Conservation (phyloP, 2,329 filamentous ascomycete species). For the Colletotrichum sp. region DNA sequence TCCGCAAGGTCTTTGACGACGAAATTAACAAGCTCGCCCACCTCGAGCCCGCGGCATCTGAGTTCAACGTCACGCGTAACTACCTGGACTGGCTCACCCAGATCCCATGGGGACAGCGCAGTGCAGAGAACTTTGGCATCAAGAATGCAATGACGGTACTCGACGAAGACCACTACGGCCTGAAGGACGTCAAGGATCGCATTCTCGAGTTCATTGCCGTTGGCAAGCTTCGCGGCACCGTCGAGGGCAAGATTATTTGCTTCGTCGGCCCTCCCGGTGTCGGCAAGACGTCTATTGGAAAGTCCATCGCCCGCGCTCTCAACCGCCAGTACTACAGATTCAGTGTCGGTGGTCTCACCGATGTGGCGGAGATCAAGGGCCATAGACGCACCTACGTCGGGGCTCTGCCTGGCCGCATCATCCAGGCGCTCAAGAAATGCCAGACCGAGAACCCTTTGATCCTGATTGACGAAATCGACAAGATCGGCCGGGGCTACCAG, state of each 20-base stretch:
- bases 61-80: conserved; percentile 98
- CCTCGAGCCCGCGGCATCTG: conserved; percentile 92
- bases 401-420: conserved; percentile 92
- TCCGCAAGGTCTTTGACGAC: conserved; percentile 97
- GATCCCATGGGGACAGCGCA: conserved; percentile 95
- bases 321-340: conserved; percentile 98
- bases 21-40: conserved; percentile 97
- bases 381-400: conserved; percentile 96
- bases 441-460: conserved; percentile 98
- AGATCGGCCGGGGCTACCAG: conserved; percentile 95
- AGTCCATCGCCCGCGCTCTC: conserved; percentile 92
- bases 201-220: conserved; percentile 99
- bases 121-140: conserved; percentile 96
- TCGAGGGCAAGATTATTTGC: conserved; percentile 98
- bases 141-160: conserved; percentile 87
- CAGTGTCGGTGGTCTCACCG: conserved; percentile 94
- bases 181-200: conserved; percentile 98
- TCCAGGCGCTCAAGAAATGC: conserved; percentile 98
- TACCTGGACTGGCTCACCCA: conserved; percentile 99
- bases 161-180: conserved; percentile 94
- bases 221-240: conserved; percentile 93
- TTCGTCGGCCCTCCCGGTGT: conserved; percentile 97
- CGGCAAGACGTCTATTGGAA: conserved; percentile 98
- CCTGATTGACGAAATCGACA: conserved; percentile 96
- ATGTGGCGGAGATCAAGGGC: conserved; percentile 98